These are phyloP conservation scores for Hypoxylon fragiforme DNA, from an alignment of 495 filamentous ascomycete species.

Conservation along the genomic window DNA sequence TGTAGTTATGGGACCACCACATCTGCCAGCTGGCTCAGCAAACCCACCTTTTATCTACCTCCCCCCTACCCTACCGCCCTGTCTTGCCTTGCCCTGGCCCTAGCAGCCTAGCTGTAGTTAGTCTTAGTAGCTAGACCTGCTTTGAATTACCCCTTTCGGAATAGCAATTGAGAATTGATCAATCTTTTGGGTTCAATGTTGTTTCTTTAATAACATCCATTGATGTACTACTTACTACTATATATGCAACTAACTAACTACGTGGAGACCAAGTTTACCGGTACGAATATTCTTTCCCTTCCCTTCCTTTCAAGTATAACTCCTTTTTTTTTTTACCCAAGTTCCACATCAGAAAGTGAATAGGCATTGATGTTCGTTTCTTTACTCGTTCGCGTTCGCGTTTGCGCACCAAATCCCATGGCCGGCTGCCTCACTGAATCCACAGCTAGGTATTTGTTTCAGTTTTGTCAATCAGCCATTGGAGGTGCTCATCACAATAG, in stretches of 20 bases:
- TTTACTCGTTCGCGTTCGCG: slow-evolving; percentile 6
- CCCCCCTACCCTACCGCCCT: slow-evolving; percentile 18
- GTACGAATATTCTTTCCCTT: too few relatives aligned
- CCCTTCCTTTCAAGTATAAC: too few relatives aligned
- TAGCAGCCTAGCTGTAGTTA: slow-evolving; percentile 31
- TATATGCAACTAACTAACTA: too few relatives aligned
- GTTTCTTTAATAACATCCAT: too few relatives aligned
- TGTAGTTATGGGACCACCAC: slow-evolving; percentile 38
- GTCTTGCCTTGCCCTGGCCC: slow-evolving; percentile 30
- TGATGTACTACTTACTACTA: too few relatives aligned
- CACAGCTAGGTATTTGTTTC: slow-evolving; percentile 29
- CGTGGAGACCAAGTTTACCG: too few relatives aligned
- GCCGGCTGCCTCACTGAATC: slow-evolving; percentile 16
- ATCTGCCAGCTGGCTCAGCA: slow-evolving; percentile 36
- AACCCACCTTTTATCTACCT: slow-evolving; percentile 16
- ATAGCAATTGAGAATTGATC: slow-evolving; percentile 9
- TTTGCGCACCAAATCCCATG: slow-evolving; percentile 15
- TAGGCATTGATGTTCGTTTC: slow-evolving; percentile 15
- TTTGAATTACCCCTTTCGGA: slow-evolving; percentile 18
- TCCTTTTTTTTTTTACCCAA: slow-evolving; percentile 11
- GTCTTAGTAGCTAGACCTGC: slow-evolving; percentile 10
- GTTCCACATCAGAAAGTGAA: slow-evolving; percentile 18
- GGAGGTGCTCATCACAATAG: slow-evolving; percentile 28
- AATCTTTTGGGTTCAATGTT: too few relatives aligned
- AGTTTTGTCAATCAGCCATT: slow-evolving; percentile 21